phyloP scores from a whole-genome alignment of 306 rosid genomes.

The Luffa aegyptiaca region DNA sequence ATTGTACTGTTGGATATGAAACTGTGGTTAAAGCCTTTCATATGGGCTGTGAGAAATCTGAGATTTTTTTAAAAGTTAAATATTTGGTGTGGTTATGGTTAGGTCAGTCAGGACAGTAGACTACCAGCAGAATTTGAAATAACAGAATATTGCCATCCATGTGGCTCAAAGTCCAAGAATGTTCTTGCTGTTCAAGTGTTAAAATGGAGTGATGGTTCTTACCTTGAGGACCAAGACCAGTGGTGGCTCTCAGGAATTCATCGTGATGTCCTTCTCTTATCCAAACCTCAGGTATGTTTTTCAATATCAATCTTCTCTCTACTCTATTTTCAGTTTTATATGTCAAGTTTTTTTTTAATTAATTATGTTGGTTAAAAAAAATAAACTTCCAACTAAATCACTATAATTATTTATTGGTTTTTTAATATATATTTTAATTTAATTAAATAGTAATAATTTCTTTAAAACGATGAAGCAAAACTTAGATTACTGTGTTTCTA shows the following conservation, averaged over 20 bases:
- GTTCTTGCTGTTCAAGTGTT: constrained; percentile 86
- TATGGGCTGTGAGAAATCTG: neutral
- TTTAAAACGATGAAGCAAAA: neutral
- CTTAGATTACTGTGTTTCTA: neutral
- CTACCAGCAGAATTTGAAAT: constrained; percentile 96
- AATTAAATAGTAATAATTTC: too few relatives aligned
- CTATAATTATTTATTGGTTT: neutral
- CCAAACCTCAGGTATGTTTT: constrained; percentile 68
- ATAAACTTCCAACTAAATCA: neutral
- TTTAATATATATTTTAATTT: neutral
- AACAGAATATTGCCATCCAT: constrained; percentile 70
- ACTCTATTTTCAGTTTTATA: neutral
- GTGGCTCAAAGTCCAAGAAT: constrained; percentile 51
- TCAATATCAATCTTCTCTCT: neutral
- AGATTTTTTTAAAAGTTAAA: neutral
- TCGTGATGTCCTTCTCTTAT: constrained; percentile 84
- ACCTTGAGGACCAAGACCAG: constrained; percentile 97
- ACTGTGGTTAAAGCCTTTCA: neutral
- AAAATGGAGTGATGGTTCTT: constrained; percentile 94
- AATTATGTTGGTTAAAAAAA: neutral
- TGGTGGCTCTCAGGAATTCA: constrained; percentile 96
- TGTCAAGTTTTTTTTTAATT: neutral
- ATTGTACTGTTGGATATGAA: neutral
- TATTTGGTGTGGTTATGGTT: constrained; percentile 7
- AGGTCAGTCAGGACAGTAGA: constrained; percentile 91